phyloP scores from a whole-genome alignment of 1,139 yeast species.

The Yamadazyma kanchanaburiensis region DNA sequence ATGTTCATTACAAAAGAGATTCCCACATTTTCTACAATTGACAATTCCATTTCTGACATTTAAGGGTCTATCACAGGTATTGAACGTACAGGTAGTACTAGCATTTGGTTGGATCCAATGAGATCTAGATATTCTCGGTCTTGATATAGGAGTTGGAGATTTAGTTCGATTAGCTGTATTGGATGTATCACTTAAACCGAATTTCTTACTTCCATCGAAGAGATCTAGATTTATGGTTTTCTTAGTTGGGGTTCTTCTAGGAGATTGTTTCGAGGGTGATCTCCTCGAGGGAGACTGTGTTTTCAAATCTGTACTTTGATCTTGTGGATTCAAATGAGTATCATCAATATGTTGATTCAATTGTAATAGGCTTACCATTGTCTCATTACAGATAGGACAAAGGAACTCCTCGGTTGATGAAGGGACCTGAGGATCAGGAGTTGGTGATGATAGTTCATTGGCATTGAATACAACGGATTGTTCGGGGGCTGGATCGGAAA shows the following conservation, averaged over 20 bases:
- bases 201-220: constrained; percentile 33
- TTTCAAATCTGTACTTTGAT: no score
- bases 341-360: constrained; percentile 74
- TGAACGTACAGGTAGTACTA: constrained; percentile 29
- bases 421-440: background rate
- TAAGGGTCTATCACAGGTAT: constrained; percentile 36
- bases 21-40: constrained; percentile 73
- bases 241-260: constrained; percentile 12
- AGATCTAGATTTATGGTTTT: constrained; percentile 31
- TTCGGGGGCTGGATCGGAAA: no score
- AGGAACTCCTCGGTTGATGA: constrained; percentile 2
- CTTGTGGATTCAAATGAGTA: constrained; percentile 49
- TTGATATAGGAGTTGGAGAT: constrained; percentile 3
- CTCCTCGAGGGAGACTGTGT: no score
- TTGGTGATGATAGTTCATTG: no score
- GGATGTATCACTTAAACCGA: constrained; percentile 21
- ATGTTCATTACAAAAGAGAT: constrained; percentile 65
- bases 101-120: constrained; percentile 64
- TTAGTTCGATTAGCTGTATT: background rate
- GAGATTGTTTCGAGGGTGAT: no score
- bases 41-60: constrained; percentile 50
- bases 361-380: constrained; percentile 54
- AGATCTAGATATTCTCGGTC: constrained; percentile 36
- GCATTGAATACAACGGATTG: no score
- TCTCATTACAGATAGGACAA: constrained; percentile 73